These are phyloP conservation scores for Sphaerulina vaccinii DNA, from an alignment of 2,329 filamentous ascomycete genomes.

Conservation along the genomic window DNA sequence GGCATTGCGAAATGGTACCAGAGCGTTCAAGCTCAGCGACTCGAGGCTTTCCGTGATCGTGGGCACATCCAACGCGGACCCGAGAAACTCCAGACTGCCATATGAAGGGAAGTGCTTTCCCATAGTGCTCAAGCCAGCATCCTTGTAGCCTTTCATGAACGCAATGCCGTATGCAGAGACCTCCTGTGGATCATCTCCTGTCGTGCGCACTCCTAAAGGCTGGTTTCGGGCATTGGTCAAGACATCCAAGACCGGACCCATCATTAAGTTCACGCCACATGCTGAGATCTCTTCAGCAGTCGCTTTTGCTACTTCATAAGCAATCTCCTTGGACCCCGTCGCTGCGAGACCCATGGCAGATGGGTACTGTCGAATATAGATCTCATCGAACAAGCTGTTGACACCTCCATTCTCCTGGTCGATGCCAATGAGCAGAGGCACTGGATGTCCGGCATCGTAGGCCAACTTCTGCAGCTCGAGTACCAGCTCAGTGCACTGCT, in stretches of 20 bases:
- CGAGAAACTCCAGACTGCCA: constrained; percentile 89
- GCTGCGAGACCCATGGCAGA: constrained; percentile 97
- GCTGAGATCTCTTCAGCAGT: constrained; percentile 90
- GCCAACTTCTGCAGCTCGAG: constrained; percentile 92
- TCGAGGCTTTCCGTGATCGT: constrained; percentile 94
- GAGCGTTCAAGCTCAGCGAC: constrained; percentile 84
- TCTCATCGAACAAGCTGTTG: constrained; percentile 93
- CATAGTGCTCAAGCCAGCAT: constrained; percentile 83
- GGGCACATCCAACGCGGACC: constrained; percentile 85
- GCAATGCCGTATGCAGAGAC: constrained; percentile 90
- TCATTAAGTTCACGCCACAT: constrained; percentile 92
- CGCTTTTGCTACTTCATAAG: constrained; percentile 87
- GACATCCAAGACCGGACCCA: constrained; percentile 90
- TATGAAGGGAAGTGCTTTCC: constrained; percentile 98
- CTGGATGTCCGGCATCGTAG: constrained; percentile 82
- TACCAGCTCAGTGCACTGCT: constrained; percentile 83
- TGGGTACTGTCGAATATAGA: constrained; percentile 93
- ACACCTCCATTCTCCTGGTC: constrained; percentile 98
- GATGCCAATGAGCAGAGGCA: constrained; percentile 83
- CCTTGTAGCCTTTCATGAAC: constrained; percentile 87
- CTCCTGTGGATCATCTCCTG: constrained; percentile 90
- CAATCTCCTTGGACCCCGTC: constrained; percentile 77
- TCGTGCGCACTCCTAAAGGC: constrained; percentile 82
- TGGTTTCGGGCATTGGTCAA: constrained; percentile 90
- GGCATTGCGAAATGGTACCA: constrained; percentile 89